These are phyloP conservation scores for Monosporascus sp. DNA, from an alignment of 2,329 filamentous ascomycete species.

Conservation along the genomic window DNA sequence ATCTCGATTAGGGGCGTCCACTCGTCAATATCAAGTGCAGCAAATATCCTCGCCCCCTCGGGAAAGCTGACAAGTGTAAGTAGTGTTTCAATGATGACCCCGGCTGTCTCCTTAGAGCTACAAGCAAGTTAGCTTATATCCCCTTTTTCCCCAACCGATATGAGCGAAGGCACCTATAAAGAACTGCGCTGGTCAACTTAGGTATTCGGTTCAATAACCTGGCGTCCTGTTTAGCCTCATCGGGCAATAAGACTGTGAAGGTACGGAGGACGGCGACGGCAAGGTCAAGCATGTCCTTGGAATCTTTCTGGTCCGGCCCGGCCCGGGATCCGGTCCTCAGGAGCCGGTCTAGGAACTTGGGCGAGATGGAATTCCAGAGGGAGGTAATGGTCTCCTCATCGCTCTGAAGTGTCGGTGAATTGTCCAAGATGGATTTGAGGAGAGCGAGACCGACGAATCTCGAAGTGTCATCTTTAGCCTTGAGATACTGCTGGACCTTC, in stretches of 20 bases:
- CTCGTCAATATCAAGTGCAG: slow-evolving; percentile 39
- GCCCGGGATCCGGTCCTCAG: slow-evolving; percentile 45
- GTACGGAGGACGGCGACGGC: slow-evolving; percentile 59
- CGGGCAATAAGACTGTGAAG: slow-evolving; percentile 53
- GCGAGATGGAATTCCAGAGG: slow-evolving; percentile 56
- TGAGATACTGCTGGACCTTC: slow-evolving; percentile 51
- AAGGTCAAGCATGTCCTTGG: slow-evolving; percentile 57
- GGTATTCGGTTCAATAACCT: slow-evolving; percentile 50
- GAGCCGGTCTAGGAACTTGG: slow-evolving; percentile 60
- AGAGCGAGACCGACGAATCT: slow-evolving; percentile 64
- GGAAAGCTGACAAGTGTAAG: slow-evolving; percentile 48
- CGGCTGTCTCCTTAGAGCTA: slow-evolving; percentile 48
- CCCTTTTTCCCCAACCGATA: not conserved
- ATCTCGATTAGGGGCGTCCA: slow-evolving; percentile 52
- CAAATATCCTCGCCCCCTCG: slow-evolving; percentile 44
- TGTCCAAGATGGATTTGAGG: slow-evolving; percentile 61
- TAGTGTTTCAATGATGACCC: slow-evolving; percentile 51
- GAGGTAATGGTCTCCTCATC: slow-evolving; percentile 39
- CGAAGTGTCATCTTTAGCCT: slow-evolving; percentile 59
- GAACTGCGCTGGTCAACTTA: slow-evolving; percentile 45
- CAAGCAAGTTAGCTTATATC: slow-evolving; percentile 5
- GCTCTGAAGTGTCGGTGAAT: slow-evolving; percentile 44
- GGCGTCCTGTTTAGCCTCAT: slow-evolving; percentile 35
- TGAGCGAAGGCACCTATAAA: slow-evolving; percentile 43
- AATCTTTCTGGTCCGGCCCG: slow-evolving; percentile 35